Base-by-base conservation (phyloP, 768 basidiomycete genomes). In the Cyclocybe aegerita region DNA sequence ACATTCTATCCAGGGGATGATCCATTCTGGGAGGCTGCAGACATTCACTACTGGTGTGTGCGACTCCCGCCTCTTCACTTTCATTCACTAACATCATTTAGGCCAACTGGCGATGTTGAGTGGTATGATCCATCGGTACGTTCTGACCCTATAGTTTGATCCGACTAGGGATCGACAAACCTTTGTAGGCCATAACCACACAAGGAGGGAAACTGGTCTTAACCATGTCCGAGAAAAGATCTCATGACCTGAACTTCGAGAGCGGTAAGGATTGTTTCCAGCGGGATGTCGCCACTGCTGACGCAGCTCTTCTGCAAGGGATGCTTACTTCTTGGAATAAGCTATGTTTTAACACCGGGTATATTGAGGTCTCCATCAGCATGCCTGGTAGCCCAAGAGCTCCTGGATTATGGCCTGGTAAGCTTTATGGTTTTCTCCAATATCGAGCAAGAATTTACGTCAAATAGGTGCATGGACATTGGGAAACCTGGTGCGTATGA, bases 301-400 rank as follows among this genome's bases (percentile, higher is more conserved):
- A 15, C 46, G 58, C 23, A 45, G 16, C 39, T 49, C 17, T 39
- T 16, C 44, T 14, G 42, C 34, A 50, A 79, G 83, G 82, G 34
- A 86, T 87, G 85, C 46, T 94, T 8, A 84, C 88, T 57, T 80
- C 85, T 9, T 97, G 95, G 94, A 96, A 97, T 70, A 92, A 97
- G 69, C 69, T 97, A 48, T 98, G 95, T 70, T 97, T 94, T 70
- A 95, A 85, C 11, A 93, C 92, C 0, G 93, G 92, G 2, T 93
- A 94, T 63, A 73, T 98, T 49, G 97, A 97, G 69, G 82, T 87
- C 2, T 80, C 76, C n/a, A 59, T 92, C 14, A 90, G 87, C 63
- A 64, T 92, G 57, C 90, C 91, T 12, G 91, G 90, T 4, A 66
- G 72, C 9, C 71, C 78, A 1, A 55, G 61, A 36, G 74, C 77